These are phyloP conservation scores for Bothriochloa decipiens DNA, from an alignment of 176 grass and related monocot genomes.

Conservation along the genomic window DNA sequence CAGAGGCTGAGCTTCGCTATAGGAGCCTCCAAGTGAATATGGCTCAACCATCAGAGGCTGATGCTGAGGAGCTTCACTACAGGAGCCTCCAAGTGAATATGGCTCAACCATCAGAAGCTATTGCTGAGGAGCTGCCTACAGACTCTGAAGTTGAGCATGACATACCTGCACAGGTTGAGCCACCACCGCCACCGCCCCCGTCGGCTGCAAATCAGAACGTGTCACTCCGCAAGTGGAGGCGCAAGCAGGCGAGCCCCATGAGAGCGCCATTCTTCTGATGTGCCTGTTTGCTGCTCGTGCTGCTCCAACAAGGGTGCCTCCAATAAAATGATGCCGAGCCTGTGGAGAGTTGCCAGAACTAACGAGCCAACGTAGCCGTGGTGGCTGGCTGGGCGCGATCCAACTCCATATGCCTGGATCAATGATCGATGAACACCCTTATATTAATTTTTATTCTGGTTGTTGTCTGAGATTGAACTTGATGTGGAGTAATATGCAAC, in stretches of 20 bases:
- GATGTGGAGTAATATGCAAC: no score
- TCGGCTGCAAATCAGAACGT: not conserved
- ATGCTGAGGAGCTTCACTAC: not conserved
- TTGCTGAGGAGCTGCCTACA: not conserved
- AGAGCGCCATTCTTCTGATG: conserved; percentile 11
- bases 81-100: not conserved
- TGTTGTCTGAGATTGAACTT: no score
- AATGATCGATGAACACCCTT: not conserved
- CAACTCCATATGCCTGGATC: not conserved
- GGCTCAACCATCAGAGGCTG: not conserved
- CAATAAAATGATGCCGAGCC: not conserved
- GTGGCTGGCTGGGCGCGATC: no score
- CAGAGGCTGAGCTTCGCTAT: conserved; percentile 39
- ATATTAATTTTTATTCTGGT: not conserved
- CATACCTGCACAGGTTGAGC: not conserved
- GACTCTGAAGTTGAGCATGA: not conserved
- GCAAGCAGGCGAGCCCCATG: not conserved
- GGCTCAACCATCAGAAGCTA: not conserved
- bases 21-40: not conserved
- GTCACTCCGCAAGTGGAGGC: not conserved
- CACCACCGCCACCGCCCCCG: not conserved
- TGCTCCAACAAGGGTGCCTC: not conserved
- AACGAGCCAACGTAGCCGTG: not conserved
- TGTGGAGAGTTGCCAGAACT: not conserved
- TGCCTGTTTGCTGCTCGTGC: not conserved